Evolutionary conservation across 1,284 basidiomycete species (phyloP).

Genomic region (Kwoniella shivajii): DNA sequence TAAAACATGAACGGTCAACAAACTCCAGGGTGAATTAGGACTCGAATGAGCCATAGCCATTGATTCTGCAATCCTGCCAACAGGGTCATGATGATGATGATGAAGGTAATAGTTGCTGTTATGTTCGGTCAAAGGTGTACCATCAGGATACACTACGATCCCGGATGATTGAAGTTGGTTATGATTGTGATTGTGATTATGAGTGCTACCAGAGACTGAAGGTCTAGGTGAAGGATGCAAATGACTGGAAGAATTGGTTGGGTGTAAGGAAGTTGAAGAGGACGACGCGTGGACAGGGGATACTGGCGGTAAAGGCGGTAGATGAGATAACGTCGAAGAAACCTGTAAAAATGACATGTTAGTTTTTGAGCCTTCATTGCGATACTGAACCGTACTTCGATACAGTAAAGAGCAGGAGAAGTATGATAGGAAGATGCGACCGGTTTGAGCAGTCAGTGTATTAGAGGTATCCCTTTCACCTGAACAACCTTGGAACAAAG

Average conservation of each 20-base stretch:
- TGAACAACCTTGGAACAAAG: not conserved
- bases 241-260: constrained; percentile 6
- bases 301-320: constrained; percentile 44
- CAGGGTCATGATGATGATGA: constrained; percentile 2
- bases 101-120: no score
- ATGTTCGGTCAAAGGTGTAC: constrained; percentile 35
- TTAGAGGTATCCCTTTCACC: not conserved
- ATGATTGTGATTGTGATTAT: not conserved
- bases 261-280: constrained; percentile 10
- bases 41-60: constrained; percentile 43
- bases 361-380: no score
- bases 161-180: constrained; percentile 18
- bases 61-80: constrained; percentile 24
- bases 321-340: constrained; percentile 48
- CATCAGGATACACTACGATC: constrained; percentile 44
- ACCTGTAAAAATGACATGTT: constrained; percentile 32
- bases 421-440: no score
- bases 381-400: no score
- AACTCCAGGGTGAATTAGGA: constrained; percentile 66
- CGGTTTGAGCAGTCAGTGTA: no score
- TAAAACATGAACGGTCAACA: constrained; percentile 79
- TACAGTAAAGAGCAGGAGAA: no score
- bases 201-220: constrained; percentile 15
- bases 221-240: constrained; percentile 5
- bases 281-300: constrained; percentile 29